These are phyloP conservation scores for Phytophthora nicotianae DNA, from an alignment of 352 stramenopile species.

Conservation along the genomic window DNA sequence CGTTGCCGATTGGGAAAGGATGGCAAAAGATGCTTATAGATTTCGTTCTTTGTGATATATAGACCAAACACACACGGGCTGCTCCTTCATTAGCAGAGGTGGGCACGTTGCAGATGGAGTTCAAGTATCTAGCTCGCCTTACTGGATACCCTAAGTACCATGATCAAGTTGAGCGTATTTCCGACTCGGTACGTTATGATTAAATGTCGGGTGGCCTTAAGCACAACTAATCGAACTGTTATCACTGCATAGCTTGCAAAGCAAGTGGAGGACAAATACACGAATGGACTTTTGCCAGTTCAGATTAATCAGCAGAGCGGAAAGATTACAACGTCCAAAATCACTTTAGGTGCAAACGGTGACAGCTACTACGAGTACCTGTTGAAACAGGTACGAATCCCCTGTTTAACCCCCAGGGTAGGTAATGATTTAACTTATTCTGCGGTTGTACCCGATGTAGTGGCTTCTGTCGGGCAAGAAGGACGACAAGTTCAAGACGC, in stretches of 20 bases:
- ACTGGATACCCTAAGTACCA: constrained; percentile 67
- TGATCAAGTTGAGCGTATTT: constrained; percentile 74
- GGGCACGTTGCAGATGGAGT: constrained; percentile 80
- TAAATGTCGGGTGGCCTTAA: no score
- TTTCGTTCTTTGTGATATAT: background rate
- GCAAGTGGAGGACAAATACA: constrained; percentile 60
- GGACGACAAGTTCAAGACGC: constrained; percentile 69
- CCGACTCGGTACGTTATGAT: constrained; percentile 51
- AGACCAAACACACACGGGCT: constrained; percentile 45
- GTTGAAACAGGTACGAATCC: constrained; percentile 66
- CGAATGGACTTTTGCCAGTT: constrained; percentile 58
- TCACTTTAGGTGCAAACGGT: constrained; percentile 75
- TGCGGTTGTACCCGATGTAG: constrained; percentile 17
- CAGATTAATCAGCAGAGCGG: constrained; percentile 51
- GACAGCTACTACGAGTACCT: constrained; percentile 90
- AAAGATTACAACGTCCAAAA: constrained; percentile 48
- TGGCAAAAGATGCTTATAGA: background rate
- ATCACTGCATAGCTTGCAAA: constrained; percentile 43
- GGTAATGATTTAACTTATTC: constrained; percentile 2
- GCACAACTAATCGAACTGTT: constrained; percentile 1
- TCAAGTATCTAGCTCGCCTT: constrained; percentile 74
- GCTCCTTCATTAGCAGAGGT: constrained; percentile 68
- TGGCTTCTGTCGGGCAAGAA: constrained; percentile 78
- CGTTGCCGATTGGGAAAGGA: background rate
- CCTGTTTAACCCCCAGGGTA: background rate